Evolutionary conservation across 2,329 filamentous ascomycete genomes (phyloP), one percentile per base, ranked within the genome.

Genomic region (Aureobasidium vineae): DNA sequence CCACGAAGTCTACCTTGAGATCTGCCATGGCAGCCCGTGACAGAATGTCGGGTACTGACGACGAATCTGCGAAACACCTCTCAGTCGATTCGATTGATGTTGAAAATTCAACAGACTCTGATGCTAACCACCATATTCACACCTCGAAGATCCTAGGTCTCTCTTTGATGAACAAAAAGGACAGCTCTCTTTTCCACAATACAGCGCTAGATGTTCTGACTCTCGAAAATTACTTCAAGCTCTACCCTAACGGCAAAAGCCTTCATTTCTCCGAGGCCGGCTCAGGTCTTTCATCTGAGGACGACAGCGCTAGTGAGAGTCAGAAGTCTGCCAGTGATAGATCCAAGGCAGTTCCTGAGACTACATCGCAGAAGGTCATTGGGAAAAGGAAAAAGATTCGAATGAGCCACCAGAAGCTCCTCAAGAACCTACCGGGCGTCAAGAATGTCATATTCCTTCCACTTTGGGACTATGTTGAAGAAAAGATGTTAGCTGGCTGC

Each of bases 381-480:
- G 54, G 47, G 21, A 69, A 70, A 13, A 56, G 54, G 72, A 75
- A 71, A 72, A 45, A 47, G 72, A 74, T 56, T 65, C 73, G 21
- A 74, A 82, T 71, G 78, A 77, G 57, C 26, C 66, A 68, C 40
- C 71, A 72, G 6, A 70, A 78, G 52, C 72, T 83, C 10, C 77
- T 78, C 31, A 73, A 75, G 23, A 78, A 80, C 43, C 69, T 73
- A 0, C 72, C 72, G 2, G 72, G 71, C 2, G 70, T 71, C 8
- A 56, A 64, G 47, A 66, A 66, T 15, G 75, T 84, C 4, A 77
- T 84, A 3, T 84, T 84, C 64, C 73, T 84, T 3, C 82, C 82
- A 0, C 70, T 84, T 0, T 84, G 81, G 79, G 83, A 84, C 67
- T 77, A 79, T n/a, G 76, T 78, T 5, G 72, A 74, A 56, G 72